Percentiles rank a stretch among this genome's conserved stretches.
Conservation (phyloP, 495 filamentous ascomycete species). For the Lophiotrema nucula region DNA sequence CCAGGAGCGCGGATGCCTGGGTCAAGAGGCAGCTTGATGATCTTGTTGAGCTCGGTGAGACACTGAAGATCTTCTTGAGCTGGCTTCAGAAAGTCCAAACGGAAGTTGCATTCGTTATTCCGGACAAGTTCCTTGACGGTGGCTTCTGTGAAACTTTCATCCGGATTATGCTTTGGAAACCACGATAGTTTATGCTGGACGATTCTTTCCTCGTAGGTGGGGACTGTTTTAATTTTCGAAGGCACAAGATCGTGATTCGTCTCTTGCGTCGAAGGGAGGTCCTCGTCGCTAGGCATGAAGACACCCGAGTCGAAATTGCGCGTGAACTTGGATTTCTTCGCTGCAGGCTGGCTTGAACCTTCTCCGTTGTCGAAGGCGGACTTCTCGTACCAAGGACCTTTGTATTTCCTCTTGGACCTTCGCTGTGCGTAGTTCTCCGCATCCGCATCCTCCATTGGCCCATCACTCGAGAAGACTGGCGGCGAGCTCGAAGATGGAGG, state of each 20-base stretch:
- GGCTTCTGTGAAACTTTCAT: not conserved
- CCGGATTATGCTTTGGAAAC: not conserved
- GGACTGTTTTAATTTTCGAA: not conserved
- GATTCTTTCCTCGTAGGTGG: not conserved
- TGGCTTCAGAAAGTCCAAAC: not conserved
- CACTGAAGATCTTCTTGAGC: constrained; percentile 1
- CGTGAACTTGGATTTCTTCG: constrained; percentile 4
- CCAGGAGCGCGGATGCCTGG: not conserved
- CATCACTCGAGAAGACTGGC: constrained; percentile 23
- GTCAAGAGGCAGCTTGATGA: constrained; percentile 4
- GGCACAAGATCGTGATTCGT: not conserved
- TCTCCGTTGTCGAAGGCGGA: not conserved
- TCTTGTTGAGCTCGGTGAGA: not conserved
- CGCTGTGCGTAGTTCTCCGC: constrained; percentile 16
- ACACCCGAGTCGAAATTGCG: constrained; percentile 6
- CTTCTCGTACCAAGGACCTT: constrained; percentile 4
- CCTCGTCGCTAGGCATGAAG: not conserved
- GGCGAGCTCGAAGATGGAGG: constrained; percentile 20
- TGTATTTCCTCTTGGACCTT: constrained; percentile 14
- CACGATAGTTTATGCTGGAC: too few relatives aligned
- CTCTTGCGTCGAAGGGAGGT: too few relatives aligned
- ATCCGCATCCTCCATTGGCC: constrained; percentile 12
- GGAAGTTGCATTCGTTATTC: too few relatives aligned
- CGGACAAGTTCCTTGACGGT: not conserved
- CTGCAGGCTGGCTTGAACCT: not conserved